Percentiles rank a stretch among this genome's conserved stretches.
Evolutionary conservation across 805 yeast species (phyloP).

Genomic region (Kluyveromyces aestuarii): DNA sequence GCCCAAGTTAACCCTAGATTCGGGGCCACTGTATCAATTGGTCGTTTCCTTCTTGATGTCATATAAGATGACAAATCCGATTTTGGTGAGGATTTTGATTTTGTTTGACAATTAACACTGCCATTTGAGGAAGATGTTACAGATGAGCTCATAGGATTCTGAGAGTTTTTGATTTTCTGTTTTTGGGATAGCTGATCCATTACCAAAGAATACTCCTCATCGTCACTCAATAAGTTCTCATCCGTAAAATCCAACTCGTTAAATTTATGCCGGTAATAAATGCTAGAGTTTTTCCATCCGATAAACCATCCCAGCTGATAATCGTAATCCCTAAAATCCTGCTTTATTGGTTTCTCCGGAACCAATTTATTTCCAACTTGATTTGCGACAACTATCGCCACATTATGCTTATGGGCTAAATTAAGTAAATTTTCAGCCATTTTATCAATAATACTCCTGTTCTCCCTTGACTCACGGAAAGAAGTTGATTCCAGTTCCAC

Average conservation of each 20-base stretch:
- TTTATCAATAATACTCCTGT: conserved; percentile 34
- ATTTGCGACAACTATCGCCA: conserved; percentile 66
- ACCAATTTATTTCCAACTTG: conserved; percentile 61
- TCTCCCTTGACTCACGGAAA: conserved; percentile 30
- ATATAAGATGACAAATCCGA: neutral
- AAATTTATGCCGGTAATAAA: conserved; percentile 23
- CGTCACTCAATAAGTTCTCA: conserved; percentile 20
- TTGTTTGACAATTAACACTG: conserved; percentile 4
- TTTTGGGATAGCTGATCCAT: neutral
- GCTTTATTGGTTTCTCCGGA: conserved; percentile 10
- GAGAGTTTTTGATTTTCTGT: neutral
- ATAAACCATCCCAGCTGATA: conserved; percentile 63
- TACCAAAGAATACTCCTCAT: conserved; percentile 19
- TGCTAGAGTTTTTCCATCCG: conserved; percentile 58
- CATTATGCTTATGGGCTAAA: conserved; percentile 37
- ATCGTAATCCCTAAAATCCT: conserved; percentile 34
- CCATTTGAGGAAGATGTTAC: conserved; percentile 1
- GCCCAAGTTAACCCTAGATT: conserved; percentile 51
- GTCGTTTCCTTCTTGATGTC: conserved; percentile 20
- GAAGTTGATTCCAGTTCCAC: conserved; percentile 42
- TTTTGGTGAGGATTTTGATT: conserved; percentile 4
- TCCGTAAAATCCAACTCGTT: conserved; percentile 7
- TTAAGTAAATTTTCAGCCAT: conserved; percentile 40
- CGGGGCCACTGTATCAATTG: conserved; percentile 34
- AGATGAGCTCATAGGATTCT: neutral